Conservation (phyloP, 164 flowering plant species). For the Macadamia integrifolia region DNA sequence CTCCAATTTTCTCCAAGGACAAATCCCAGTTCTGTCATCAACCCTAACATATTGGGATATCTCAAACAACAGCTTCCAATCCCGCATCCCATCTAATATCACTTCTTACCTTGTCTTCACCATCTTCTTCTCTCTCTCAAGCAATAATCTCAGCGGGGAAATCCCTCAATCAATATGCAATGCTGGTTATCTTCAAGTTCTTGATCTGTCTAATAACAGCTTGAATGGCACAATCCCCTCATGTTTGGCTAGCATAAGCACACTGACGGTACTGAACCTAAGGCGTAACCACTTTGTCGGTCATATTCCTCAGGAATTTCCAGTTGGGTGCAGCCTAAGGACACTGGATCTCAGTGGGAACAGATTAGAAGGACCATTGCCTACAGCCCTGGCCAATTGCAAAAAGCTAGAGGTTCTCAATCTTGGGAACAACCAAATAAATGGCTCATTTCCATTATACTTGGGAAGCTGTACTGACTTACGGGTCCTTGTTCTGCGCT, state of each 20-base stretch:
- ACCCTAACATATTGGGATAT: slow-evolving; percentile 25
- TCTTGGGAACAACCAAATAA: slow-evolving; percentile 38
- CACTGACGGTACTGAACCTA: slow-evolving; percentile 37
- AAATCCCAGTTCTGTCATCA: slow-evolving; percentile 21
- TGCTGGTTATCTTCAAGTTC: slow-evolving; percentile 27
- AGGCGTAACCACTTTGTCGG: slow-evolving; percentile 32
- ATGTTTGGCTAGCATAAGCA: slow-evolving; percentile 21
- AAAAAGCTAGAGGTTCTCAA: slow-evolving; percentile 35
- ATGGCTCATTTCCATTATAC: slow-evolving; percentile 38
- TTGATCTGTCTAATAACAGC: slow-evolving; percentile 41
- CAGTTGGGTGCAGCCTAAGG: slow-evolving; percentile 23
- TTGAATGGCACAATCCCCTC: slow-evolving; percentile 37
- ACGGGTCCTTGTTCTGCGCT: slow-evolving; percentile 43
- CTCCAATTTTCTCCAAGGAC: slow-evolving; percentile 33
- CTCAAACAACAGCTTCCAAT: slow-evolving; percentile 35
- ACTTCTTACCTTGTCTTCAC: slow-evolving; percentile 5
- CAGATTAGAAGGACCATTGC: slow-evolving; percentile 34
- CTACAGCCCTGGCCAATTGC: slow-evolving; percentile 43
- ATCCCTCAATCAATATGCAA: slow-evolving; percentile 51
- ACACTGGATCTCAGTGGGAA: slow-evolving; percentile 43
- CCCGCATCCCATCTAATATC: slow-evolving; percentile 23
- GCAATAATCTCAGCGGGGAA: slow-evolving; percentile 33
- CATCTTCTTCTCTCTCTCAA: slow-evolving; percentile 31
- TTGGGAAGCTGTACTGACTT: slow-evolving; percentile 27
- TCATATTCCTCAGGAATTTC: slow-evolving; percentile 26